Conservation (phyloP, 2,329 filamentous ascomycete species). For the Atkinsonella hypoxylon region DNA sequence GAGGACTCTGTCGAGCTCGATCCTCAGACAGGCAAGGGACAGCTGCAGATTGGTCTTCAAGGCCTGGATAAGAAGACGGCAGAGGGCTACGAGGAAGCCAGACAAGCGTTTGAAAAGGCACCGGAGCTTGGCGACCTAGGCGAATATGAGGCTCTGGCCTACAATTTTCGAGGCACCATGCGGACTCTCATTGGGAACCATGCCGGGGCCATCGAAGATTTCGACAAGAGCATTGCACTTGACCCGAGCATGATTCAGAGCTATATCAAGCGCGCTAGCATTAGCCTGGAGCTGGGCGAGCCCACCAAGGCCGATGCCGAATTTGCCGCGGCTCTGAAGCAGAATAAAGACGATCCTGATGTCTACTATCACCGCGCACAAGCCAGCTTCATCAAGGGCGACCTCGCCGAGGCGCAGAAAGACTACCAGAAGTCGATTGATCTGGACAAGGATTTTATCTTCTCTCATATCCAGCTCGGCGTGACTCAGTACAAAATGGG, state of each 20-base stretch:
- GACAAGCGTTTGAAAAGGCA: conserved; percentile 75
- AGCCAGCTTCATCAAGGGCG: conserved; percentile 92
- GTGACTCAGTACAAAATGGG: conserved; percentile 99
- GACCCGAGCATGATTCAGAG: conserved; percentile 84
- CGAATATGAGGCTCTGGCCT: conserved; percentile 77
- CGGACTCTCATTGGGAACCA: conserved; percentile 85
- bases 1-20: conserved; percentile 70
- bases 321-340: conserved; percentile 72
- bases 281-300: conserved; percentile 87
- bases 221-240: conserved; percentile 87
- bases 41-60: conserved; percentile 72
- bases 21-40: conserved; percentile 69
- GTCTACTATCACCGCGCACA: conserved; percentile 99
- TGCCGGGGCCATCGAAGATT: conserved; percentile 65
- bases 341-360: conserved; percentile 83
- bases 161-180: conserved; percentile 96
- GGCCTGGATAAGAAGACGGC: conserved; percentile 77
- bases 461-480: conserved; percentile 97
- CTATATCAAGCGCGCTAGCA: conserved; percentile 97
- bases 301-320: conserved; percentile 79
- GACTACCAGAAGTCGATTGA: conserved; percentile 99
- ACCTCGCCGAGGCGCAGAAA: conserved; percentile 87
- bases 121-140: conserved; percentile 70
- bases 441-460: conserved; percentile 91
- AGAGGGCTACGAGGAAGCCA: conserved; percentile 84